phyloP scores from a whole-genome alignment of 352 stramenopile genomes.

The Phytopythium montanum region DNA sequence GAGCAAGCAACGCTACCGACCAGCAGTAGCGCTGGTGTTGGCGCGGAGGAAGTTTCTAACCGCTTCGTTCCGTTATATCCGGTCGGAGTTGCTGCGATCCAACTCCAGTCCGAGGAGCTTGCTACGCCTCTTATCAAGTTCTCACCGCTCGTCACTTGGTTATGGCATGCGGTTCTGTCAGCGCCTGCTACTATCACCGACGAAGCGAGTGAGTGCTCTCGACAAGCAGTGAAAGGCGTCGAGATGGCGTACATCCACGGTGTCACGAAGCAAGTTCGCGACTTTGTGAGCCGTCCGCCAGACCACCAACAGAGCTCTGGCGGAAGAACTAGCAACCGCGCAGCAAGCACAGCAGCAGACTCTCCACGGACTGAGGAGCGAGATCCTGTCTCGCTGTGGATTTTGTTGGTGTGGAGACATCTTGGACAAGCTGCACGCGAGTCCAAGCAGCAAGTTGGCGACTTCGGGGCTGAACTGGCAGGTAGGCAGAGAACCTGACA shows the following conservation, averaged over 20 bases:
- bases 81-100: constrained; percentile 12
- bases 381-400: constrained; percentile 17
- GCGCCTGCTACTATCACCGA: background rate
- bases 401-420: no score
- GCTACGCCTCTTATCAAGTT: background rate
- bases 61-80: no score
- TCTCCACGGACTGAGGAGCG: constrained; percentile 13
- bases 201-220: no score
- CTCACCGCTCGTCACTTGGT: background rate
- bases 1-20: background rate
- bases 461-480: no score
- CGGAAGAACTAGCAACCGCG: constrained; percentile 13
- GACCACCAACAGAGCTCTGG: constrained; percentile 13
- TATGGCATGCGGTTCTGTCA: background rate
- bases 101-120: constrained; percentile 8
- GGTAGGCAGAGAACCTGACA: no score
- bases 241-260: constrained; percentile 12
- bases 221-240: background rate
- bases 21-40: no score
- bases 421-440: no score
- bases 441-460: no score
- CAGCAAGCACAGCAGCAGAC: constrained; percentile 17
- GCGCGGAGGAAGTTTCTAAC: no score
- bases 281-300: constrained; percentile 20
- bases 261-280: constrained; percentile 20